phyloP scores from a whole-genome alignment of 1,139 yeast species.

The Candida neerlandica region DNA sequence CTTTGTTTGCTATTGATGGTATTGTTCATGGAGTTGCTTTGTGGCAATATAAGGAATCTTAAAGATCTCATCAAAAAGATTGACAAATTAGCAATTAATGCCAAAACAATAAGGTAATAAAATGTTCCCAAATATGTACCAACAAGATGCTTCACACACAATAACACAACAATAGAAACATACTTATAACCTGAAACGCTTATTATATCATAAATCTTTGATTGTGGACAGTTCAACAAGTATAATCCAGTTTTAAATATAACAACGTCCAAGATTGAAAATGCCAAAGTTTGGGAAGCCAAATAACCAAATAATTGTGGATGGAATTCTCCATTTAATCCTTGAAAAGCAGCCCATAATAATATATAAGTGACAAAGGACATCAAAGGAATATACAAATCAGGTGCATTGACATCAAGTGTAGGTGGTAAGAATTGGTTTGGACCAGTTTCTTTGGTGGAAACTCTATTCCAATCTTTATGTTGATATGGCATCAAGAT shows the following conservation, averaged over 20 bases:
- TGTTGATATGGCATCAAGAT: slow-evolving; percentile 87
- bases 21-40: slow-evolving; percentile 33
- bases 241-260: slow-evolving; percentile 50
- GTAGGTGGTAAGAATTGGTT: slow-evolving; percentile 70
- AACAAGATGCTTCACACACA: slow-evolving; percentile 50
- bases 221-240: slow-evolving; percentile 55
- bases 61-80: slow-evolving; percentile 82
- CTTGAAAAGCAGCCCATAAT: slow-evolving; percentile 83
- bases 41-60: slow-evolving; percentile 64
- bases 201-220: slow-evolving; percentile 72
- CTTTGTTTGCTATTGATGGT: slow-evolving; percentile 68
- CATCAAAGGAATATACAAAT: slow-evolving; percentile 93
- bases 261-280: slow-evolving; percentile 67
- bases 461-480: slow-evolving; percentile 70
- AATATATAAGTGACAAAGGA: slow-evolving; percentile 87
- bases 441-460: slow-evolving; percentile 42
- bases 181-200: slow-evolving; percentile 96
- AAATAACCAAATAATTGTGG: slow-evolving; percentile 90
- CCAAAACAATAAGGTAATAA: slow-evolving; percentile 45
- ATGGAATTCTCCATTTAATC: slow-evolving; percentile 87
- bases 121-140: slow-evolving; percentile 31
- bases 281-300: slow-evolving; percentile 88
- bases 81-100: slow-evolving; percentile 55
- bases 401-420: slow-evolving; percentile 92
- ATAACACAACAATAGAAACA: slow-evolving; percentile 67